Base-by-base conservation (phyloP, 495 filamentous ascomycete genomes). In the Penicillium goetzii region DNA sequence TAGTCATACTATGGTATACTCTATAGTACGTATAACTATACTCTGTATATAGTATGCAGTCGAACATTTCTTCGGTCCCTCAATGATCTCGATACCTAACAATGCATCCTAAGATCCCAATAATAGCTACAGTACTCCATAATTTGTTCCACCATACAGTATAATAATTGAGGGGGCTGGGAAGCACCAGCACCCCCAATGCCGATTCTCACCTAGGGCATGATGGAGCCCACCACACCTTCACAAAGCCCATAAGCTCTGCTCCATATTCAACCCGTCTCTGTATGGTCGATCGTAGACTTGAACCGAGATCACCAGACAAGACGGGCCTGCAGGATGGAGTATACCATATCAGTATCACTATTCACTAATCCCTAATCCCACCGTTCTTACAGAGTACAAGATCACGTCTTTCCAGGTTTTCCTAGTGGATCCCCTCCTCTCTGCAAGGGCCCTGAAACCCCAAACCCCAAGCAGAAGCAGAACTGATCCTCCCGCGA, bases 401-500 rank as follows among this genome's bases (percentile, higher is more conserved):
- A 41, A 41, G 15, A 47, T 47, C 43, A 47, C 10, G 9, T 21
- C 8, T 23, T 51, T 51, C 47, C 47, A 26, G n/a, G 25, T 17
- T 51, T 50, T 14, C 21, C 47, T 7, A 51, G 47, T 51, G 25
- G 47, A 8, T 23, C 26, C 10, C 26, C 15, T 14, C 14, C 40
- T 45, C 19, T 11, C 63, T 62, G 63, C 59, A 66, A 66, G 63
- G 63, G 63, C 49, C 34, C 38, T 11, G 4, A n/a, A 53, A n/a
- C 3, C 25, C 5, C 7, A n/a, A n/a, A n/a, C 28, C 4, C 26
- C 23, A 28, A 50, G 25, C 49, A 33, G 21, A 38, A 14, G 2
- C 2, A 60, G 40, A 19, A 45, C 41, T 45, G 63, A 61, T 66
- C 63, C 56, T 34, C 63, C 63, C 54, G 63, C 58, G 63, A 66